Evolutionary conservation across 1,284 basidiomycete genomes (phyloP), one percentile per base, ranked within the genome.

Genomic region (Puccinia coronata): DNA sequence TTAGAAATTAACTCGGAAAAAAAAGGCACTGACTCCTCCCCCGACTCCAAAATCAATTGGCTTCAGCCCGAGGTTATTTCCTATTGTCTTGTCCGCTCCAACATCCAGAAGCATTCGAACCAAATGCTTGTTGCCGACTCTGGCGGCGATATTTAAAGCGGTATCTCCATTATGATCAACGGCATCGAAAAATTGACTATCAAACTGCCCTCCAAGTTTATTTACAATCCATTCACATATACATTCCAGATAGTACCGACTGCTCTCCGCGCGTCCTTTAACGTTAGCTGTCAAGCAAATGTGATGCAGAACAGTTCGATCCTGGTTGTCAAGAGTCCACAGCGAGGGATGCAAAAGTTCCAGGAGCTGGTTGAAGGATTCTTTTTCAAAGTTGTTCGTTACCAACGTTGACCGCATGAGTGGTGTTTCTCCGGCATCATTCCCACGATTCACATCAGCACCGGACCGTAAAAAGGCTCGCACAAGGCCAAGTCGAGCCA

Each of bases 91-190:
- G 87, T 98, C 96, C 1, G 96, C 97, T 11, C 95, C 95, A 9
- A 95, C 94, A 84, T 98, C 96, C 82, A 99, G 85, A 82, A 99
- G 87, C 34, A 94, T 92, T 84, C 92, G 89, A 25, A 98, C 94
- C 83, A 99, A 87, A 83, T 92, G 91, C 82, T 92, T 90, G 86
- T 96, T 98, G 2, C 97, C 97, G 0, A 98, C 92, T 73, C 97
- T 88, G 0, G 97, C 96, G 18, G 96, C 94, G 83, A 98, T 94
- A 87, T 96, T 97, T 83, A 99, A 87, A 5, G 95, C 94, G 0
- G 97, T 98, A 86, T 99, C 97, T 0, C 97, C 97, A 86, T 98
- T 92, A 83, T 94, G 91, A 86, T 99, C 97, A 87, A 96, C 94
- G 55, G 97, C 88, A 87, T 99, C 94, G 20, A 99, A 91, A 55